phyloP scores from a whole-genome alignment of 257 asterid species.

The Solanum ossicruentum region DNA sequence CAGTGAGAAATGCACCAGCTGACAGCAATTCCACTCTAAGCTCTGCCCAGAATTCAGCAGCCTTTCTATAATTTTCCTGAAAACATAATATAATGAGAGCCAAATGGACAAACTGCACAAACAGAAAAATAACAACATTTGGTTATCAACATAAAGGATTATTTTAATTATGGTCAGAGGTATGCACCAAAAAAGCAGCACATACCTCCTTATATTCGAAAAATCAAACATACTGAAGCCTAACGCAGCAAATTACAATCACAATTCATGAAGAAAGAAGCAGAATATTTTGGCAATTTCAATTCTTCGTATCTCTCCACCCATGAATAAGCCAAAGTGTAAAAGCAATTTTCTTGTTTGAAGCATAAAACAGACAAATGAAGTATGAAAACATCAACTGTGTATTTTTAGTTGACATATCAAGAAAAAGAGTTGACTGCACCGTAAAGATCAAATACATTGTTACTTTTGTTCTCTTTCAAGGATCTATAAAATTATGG shows the following conservation, averaged over 20 bases:
- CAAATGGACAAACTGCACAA: background rate
- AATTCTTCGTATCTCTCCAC: background rate
- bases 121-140: background rate
- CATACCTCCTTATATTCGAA: background rate
- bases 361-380: background rate
- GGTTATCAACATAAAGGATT: background rate
- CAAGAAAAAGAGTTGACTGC: background rate
- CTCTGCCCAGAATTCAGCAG: constrained; percentile 91
- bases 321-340: background rate
- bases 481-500: background rate
- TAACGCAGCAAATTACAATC: background rate
- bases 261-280: background rate
- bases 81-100: constrained; percentile 3
- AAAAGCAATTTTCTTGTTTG: background rate
- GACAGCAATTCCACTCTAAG: constrained; percentile 75
- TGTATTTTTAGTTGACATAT: background rate
- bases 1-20: constrained; percentile 44
- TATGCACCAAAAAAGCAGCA: background rate
- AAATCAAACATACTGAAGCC: background rate
- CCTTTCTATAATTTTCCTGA: constrained; percentile 79
- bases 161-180: background rate
- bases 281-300: background rate
- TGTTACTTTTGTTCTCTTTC: background rate
- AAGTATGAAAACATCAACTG: background rate
- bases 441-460: background rate